Percentiles rank a stretch among this genome's conserved stretches.
Conservation (phyloP, 208 protist genomes). For the Wallacemonas rigidus region DNA sequence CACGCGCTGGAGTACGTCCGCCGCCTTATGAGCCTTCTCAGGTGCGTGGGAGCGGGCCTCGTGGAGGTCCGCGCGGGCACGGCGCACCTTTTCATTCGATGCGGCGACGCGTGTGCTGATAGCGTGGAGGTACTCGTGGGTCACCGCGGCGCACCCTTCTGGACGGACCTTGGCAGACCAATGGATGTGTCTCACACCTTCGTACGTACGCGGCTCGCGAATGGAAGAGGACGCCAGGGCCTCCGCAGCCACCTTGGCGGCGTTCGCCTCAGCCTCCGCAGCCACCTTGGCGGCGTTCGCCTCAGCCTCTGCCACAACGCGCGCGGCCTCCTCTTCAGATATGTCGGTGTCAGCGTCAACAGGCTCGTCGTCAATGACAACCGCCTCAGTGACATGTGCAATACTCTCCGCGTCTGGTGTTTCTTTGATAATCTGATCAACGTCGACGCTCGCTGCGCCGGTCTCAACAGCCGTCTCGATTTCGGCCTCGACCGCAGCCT, state of each 20-base stretch:
- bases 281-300: background rate
- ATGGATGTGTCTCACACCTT: constrained; percentile 27
- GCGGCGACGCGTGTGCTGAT: constrained; percentile 23
- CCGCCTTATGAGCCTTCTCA: constrained; percentile 19
- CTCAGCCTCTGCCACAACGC: constrained; percentile 8
- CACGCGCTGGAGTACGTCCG: constrained; percentile 18
- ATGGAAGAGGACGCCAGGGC: constrained; percentile 9
- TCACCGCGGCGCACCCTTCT: constrained; percentile 29
- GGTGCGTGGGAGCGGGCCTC: constrained; percentile 40
- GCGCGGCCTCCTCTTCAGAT: constrained; percentile 17
- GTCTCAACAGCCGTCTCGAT: too few species aligned
- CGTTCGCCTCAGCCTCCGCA: constrained; percentile 6
- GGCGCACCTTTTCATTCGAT: constrained; percentile 1
- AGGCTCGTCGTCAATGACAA: constrained; percentile 5
- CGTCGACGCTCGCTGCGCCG: background rate
- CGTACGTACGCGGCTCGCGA: constrained; percentile 18
- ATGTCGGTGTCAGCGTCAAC: constrained; percentile 12
- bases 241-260: background rate
- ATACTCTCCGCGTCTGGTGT: background rate
- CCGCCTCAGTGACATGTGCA: background rate
- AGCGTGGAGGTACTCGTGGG: constrained; percentile 41
- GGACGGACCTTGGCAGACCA: constrained; percentile 23
- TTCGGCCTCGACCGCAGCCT: background rate
- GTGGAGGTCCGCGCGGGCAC: constrained; percentile 56
- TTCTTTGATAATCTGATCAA: background rate